phyloP scores from a whole-genome alignment of 805 yeast species.

The Brettanomyces anomalus region DNA sequence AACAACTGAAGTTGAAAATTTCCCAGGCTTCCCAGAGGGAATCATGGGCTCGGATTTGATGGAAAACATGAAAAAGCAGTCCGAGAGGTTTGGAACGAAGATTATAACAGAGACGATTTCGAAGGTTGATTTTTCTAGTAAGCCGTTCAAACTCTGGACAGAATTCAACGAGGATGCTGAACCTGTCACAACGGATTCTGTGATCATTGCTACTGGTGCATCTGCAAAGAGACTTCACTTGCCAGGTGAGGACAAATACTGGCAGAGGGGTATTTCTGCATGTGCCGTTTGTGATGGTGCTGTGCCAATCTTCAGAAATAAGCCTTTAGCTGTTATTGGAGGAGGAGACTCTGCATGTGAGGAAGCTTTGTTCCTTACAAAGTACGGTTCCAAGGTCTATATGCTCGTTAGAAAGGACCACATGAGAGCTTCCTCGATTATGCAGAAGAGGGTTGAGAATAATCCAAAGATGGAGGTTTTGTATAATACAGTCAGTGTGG shows the following conservation, averaged over 20 bases:
- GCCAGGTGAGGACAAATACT: constrained; percentile 95
- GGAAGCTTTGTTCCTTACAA: constrained; percentile 94
- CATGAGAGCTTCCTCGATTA: constrained; percentile 90
- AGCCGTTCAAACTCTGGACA: constrained; percentile 95
- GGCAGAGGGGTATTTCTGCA: constrained; percentile 99
- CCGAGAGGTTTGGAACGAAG: constrained; percentile 81
- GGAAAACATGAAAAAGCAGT: constrained; percentile 91
- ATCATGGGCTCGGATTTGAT: constrained; percentile 80
- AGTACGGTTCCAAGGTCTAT: constrained; percentile 94
- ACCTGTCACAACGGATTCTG: constrained; percentile 88
- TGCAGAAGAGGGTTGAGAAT: constrained; percentile 85
- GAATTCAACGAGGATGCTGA: constrained; percentile 90
- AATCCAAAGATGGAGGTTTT: constrained; percentile 87
- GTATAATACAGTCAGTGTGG: constrained; percentile 76
- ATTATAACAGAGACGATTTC: constrained; percentile 92
- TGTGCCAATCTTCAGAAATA: constrained; percentile 95
- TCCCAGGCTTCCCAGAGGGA: constrained; percentile 97
- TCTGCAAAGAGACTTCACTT: constrained; percentile 89
- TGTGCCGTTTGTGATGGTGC: constrained; percentile 99
- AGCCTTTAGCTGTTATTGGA: constrained; percentile 95
- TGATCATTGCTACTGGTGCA: constrained; percentile 95
- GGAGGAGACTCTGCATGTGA: constrained; percentile 99
- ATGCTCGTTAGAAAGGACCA: constrained; percentile 90
- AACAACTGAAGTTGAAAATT: constrained; percentile 96
- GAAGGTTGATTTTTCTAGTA: constrained; percentile 77